Evolutionary conservation across 345 rosid species (phyloP).

Genomic region (Aurinia saxatilis): DNA sequence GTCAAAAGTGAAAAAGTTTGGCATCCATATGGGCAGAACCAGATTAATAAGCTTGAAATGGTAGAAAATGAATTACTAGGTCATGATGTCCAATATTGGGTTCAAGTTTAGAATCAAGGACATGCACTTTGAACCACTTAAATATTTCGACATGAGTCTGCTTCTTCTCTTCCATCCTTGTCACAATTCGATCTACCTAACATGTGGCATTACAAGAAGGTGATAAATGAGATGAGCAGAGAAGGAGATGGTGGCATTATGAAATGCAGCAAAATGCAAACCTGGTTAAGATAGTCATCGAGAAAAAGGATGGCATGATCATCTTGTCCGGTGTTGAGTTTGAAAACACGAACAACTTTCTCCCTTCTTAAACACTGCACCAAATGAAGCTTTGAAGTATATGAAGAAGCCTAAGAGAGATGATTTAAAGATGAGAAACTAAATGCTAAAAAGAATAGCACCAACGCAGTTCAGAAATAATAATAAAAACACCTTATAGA

Average conservation of each 20-base stretch:
- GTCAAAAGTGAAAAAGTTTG: not conserved
- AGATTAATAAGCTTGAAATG: not conserved
- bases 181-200: conserved; percentile 47
- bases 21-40: not conserved
- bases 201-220: not conserved
- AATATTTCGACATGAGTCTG: conserved; percentile 47
- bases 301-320: conserved; percentile 82
- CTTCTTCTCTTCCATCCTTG: conserved; percentile 68
- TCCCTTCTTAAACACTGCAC: conserved; percentile 66
- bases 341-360: conserved; percentile 69
- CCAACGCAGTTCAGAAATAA: too few species aligned
- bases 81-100: conserved; percentile 67
- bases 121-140: conserved; percentile 69
- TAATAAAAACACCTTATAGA: not conserved
- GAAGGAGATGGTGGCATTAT: too few species aligned
- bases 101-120: conserved; percentile 66
- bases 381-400: not conserved
- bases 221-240: too few species aligned
- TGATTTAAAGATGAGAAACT: too few species aligned
- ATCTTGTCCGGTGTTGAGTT: conserved; percentile 81
- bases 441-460: not conserved
- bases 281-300: conserved; percentile 83
- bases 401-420: too few species aligned
- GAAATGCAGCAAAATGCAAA: conserved; percentile 16
- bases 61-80: conserved; percentile 50